Evolutionary conservation across 139 green algal species (phyloP).

Genomic region (Chlorella sp.): DNA sequence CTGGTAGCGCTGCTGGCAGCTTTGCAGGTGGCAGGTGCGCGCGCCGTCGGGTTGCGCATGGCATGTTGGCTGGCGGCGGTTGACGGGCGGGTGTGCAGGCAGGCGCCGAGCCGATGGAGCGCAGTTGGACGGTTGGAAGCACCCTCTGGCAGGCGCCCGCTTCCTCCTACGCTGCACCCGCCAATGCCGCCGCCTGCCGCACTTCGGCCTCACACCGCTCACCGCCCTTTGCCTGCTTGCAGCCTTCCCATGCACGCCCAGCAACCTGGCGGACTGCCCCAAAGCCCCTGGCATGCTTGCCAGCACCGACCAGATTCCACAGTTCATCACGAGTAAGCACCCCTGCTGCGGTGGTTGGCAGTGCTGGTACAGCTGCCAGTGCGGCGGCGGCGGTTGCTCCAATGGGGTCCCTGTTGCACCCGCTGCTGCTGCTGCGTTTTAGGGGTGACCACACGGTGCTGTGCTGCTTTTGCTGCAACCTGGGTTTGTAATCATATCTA

Average conservation of each 20-base stretch:
- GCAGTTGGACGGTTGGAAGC: background rate
- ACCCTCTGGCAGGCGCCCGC: background rate
- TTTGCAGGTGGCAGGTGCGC: background rate
- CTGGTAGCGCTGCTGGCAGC: background rate
- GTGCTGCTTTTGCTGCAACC: background rate
- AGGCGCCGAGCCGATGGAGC: background rate
- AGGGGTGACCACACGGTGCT: background rate
- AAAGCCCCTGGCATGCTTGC: background rate
- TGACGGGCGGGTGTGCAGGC: background rate
- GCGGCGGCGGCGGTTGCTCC: background rate
- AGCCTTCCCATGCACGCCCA: conserved; percentile 20
- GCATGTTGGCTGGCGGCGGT: background rate
- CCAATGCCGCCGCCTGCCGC: too few species aligned
- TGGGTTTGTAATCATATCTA: too few species aligned
- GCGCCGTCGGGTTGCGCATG: background rate
- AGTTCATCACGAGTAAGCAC: conserved; percentile 22
- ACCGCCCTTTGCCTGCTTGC: background rate
- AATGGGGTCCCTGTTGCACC: background rate
- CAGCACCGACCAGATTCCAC: background rate
- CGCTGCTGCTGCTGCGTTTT: background rate
- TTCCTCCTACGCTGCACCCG: background rate
- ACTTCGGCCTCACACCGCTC: background rate
- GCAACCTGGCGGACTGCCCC: conserved; percentile 7
- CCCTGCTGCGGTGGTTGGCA: background rate
- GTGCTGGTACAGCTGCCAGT: background rate